Conservation (phyloP, 768 basidiomycete genomes). For the Amanita pseudoporphyria region DNA sequence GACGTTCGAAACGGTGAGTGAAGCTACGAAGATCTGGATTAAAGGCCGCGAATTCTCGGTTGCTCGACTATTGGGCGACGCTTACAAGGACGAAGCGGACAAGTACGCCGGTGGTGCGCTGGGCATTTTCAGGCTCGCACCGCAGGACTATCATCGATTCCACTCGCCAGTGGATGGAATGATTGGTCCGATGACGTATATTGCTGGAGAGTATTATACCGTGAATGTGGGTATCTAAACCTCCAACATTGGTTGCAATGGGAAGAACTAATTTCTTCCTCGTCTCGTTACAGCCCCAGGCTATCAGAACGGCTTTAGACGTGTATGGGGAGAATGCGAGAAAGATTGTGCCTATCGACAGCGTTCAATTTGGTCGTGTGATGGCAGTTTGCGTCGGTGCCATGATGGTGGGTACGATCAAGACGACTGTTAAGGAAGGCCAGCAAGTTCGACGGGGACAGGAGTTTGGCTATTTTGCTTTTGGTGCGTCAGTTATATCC, state of each 20-base stretch:
- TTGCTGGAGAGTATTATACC: slow-evolving; percentile 92
- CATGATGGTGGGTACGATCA: slow-evolving; percentile 93
- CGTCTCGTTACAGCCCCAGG: slow-evolving; percentile 58
- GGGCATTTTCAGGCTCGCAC: slow-evolving; percentile 86
- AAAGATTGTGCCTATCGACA: slow-evolving; percentile 89
- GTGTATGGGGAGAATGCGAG: slow-evolving; percentile 93
- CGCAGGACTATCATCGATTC: slow-evolving; percentile 95
- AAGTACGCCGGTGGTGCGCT: slow-evolving; percentile 74
- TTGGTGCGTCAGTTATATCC: slow-evolving; percentile 48
- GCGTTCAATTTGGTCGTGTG: slow-evolving; percentile 80
- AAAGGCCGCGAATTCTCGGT: slow-evolving; percentile 93
- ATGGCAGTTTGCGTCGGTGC: slow-evolving; percentile 90
- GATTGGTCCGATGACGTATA: slow-evolving; percentile 75
- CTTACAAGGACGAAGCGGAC: slow-evolving; percentile 58
- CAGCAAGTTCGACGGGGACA: slow-evolving; percentile 73
- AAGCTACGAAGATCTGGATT: slow-evolving; percentile 91
- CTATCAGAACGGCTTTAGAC: slow-evolving; percentile 81
- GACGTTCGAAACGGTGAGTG: slow-evolving; percentile 78
- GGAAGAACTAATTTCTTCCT: background rate
- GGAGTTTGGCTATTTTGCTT: slow-evolving; percentile 92
- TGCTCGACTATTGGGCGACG: slow-evolving; percentile 67
- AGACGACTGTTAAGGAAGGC: slow-evolving; percentile 81
- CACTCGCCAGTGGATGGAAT: slow-evolving; percentile 79
- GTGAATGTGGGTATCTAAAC: slow-evolving; percentile 58
- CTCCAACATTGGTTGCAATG: background rate